Evolutionary conservation across 371 early-diverging fungal species (phyloP).

Genomic region (Lichtheimia corymbifera): DNA sequence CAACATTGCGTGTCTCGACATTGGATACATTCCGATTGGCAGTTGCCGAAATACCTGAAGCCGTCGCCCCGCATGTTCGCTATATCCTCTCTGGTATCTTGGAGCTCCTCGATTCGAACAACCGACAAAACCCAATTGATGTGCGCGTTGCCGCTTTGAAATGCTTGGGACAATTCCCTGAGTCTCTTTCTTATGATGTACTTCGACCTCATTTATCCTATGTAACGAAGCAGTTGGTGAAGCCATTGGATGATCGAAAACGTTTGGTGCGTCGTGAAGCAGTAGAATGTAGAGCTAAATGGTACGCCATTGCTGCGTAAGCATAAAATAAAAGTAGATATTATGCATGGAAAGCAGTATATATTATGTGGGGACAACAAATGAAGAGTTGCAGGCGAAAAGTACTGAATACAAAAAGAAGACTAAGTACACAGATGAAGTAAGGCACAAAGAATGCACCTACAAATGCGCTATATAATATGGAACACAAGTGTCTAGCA

Average conservation of each 20-base stretch:
- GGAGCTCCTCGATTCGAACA: constrained; percentile 30
- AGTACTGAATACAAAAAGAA: constrained; percentile 2
- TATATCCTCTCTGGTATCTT: constrained; percentile 53
- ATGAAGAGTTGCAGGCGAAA: not conserved
- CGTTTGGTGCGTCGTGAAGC: constrained; percentile 87
- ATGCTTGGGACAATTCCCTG: constrained; percentile 71
- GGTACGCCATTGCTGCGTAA: constrained; percentile 52
- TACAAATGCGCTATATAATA: not conserved
- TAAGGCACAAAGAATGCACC: not conserved
- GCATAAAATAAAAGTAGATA: not conserved
- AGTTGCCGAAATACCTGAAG: constrained; percentile 56
- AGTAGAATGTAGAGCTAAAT: constrained; percentile 81
- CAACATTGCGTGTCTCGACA: constrained; percentile 71
- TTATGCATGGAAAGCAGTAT: not conserved
- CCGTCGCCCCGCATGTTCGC: constrained; percentile 61
- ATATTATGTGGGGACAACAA: not conserved
- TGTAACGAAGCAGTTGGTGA: constrained; percentile 64
- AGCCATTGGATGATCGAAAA: constrained; percentile 84
- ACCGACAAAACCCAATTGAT: constrained; percentile 40
- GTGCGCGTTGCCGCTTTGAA: constrained; percentile 74
- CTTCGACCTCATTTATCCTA: constrained; percentile 62
- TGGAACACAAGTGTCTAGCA: too few relatives aligned
- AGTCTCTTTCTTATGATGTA: constrained; percentile 56
- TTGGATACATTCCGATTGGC: constrained; percentile 74
- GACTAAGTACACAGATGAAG: constrained; percentile 5